Evolutionary conservation across 1,284 basidiomycete species (phyloP).

Genomic region (Singerocomus rubriflavus): DNA sequence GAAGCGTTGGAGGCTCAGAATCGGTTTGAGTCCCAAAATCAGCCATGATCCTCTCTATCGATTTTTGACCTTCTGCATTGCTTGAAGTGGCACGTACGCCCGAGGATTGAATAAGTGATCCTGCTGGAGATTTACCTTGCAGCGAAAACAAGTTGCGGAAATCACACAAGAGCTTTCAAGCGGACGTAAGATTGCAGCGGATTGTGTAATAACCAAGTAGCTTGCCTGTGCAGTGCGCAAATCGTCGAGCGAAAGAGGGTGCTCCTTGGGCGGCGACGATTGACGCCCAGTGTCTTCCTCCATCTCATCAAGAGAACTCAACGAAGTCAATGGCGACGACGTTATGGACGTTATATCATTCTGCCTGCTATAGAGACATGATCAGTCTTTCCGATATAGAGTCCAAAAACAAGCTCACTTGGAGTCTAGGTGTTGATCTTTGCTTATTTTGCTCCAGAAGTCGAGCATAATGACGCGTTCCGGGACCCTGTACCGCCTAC

Average conservation of each 20-base stretch:
- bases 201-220: not conserved
- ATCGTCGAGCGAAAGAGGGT: constrained; percentile 38
- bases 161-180: constrained; percentile 30
- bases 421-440: constrained; percentile 37
- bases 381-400: not conserved
- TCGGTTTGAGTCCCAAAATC: constrained; percentile 31
- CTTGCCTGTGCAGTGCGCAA: constrained; percentile 39
- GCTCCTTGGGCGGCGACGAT: constrained; percentile 16
- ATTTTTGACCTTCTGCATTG: constrained; percentile 1
- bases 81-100: not conserved
- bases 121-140: constrained; percentile 6
- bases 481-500: constrained; percentile 89
- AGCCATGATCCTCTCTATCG: constrained; percentile 12
- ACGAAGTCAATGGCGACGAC: constrained; percentile 72
- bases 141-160: constrained; percentile 17
- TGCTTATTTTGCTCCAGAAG: constrained; percentile 88
- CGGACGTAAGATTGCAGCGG: constrained; percentile 13
- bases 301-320: constrained; percentile 66
- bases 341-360: constrained; percentile 43
- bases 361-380: constrained; percentile 32
- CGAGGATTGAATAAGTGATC: not conserved
- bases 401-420: constrained; percentile 37
- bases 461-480: constrained; percentile 90
- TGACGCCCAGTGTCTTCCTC: constrained; percentile 39
- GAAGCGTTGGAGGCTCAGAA: constrained; percentile 12